These are phyloP conservation scores for Aureobasidium musti DNA, from an alignment of 2,329 filamentous ascomycete genomes.

Conservation along the genomic window DNA sequence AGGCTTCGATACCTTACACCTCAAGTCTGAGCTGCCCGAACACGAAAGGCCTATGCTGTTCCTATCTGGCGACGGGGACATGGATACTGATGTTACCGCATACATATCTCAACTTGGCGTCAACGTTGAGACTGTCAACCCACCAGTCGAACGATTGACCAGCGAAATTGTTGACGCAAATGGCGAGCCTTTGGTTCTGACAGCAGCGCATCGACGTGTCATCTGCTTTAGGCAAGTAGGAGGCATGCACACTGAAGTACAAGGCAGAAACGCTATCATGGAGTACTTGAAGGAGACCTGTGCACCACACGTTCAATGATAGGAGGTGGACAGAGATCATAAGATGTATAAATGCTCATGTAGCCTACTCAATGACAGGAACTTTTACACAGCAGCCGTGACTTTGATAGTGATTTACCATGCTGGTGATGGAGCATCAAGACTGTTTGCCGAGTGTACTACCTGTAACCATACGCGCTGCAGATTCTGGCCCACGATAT, in stretches of 20 bases:
- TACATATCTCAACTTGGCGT: conserved; percentile 38
- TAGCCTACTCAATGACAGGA: too few relatives aligned
- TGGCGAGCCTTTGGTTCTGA: neutral
- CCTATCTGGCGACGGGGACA: conserved; percentile 38
- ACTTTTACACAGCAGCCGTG: too few relatives aligned
- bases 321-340: neutral
- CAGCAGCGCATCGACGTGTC: conserved; percentile 31
- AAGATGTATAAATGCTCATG: too few relatives aligned
- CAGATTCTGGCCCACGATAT: neutral
- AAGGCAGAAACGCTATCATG: conserved; percentile 37
- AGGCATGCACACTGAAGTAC: conserved; percentile 40
- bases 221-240: conserved; percentile 43
- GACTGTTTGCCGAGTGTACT: neutral
- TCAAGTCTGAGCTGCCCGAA: conserved; percentile 41
- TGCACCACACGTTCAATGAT: neutral
- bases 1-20: conserved; percentile 81
- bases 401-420: too few relatives aligned
- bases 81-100: conserved; percentile 41
- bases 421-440: too few relatives aligned
- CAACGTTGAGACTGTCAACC: conserved; percentile 21
- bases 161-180: conserved; percentile 30
- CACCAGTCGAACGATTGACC: conserved; percentile 31
- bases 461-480: too few relatives aligned
- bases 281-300: neutral
- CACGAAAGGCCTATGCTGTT: conserved; percentile 45